Conservation (phyloP, 2,329 filamentous ascomycete genomes). For the Stachybotrys elegans region DNA sequence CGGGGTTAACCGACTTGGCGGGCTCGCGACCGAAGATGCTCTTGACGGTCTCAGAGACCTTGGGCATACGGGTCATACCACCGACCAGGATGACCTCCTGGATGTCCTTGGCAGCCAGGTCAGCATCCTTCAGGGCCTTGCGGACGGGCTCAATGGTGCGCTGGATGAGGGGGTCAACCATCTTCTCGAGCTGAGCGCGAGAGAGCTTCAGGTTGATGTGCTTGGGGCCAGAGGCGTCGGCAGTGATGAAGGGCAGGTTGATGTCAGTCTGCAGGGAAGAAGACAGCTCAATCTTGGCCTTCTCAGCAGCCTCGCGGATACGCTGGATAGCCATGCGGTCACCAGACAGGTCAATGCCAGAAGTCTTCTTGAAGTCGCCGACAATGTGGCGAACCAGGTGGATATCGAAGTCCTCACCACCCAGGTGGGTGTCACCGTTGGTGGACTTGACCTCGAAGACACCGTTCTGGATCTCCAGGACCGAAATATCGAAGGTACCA, state of each 20-base stretch:
- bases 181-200: slow-evolving; percentile 84
- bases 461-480: slow-evolving; percentile 94
- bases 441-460: slow-evolving; percentile 99
- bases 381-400: slow-evolving; percentile 89
- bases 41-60: slow-evolving; percentile 95
- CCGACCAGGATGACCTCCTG: slow-evolving; percentile 97
- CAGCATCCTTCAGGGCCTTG: slow-evolving; percentile 95
- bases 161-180: slow-evolving; percentile 84
- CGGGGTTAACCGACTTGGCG: slow-evolving; percentile 97
- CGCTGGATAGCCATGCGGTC: slow-evolving; percentile 99
- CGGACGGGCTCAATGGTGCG: slow-evolving; percentile 87
- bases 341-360: slow-evolving; percentile 78
- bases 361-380: slow-evolving; percentile 94
- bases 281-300: slow-evolving; percentile 98
- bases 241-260: slow-evolving; percentile 98
- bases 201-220: slow-evolving; percentile 97
- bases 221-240: slow-evolving; percentile 90
- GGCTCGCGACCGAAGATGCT: slow-evolving; percentile 93
- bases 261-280: slow-evolving; percentile 95
- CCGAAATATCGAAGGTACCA: slow-evolving; percentile 98
- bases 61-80: slow-evolving; percentile 99
- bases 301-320: slow-evolving; percentile 97
- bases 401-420: slow-evolving; percentile 98
- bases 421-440: slow-evolving; percentile 97
- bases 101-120: slow-evolving; percentile 86